These are phyloP conservation scores for Populus hybrid DNA, from an alignment of 441 rosid species.

Conservation along the genomic window DNA sequence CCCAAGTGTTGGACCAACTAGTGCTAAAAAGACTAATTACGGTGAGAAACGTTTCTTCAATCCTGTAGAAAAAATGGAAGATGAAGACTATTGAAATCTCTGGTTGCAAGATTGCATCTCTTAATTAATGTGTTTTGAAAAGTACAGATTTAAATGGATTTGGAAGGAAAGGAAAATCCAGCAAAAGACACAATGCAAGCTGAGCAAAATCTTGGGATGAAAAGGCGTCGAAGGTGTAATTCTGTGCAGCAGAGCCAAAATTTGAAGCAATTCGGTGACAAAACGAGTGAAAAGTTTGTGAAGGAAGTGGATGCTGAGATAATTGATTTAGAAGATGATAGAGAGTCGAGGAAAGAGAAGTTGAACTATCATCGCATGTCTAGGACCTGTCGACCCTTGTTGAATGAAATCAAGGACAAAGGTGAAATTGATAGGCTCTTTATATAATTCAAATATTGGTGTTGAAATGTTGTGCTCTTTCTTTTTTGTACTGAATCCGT, in stretches of 20 bases:
- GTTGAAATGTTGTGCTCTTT: not conserved
- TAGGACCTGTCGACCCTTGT: not conserved
- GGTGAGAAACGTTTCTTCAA: not conserved
- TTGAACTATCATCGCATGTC: not conserved
- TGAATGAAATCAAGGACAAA: not conserved
- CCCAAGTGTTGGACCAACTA: not conserved
- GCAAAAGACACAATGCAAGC: not conserved
- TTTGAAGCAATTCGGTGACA: not conserved
- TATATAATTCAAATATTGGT: not conserved
- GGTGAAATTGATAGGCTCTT: conserved; percentile 3
- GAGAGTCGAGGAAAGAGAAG: not conserved
- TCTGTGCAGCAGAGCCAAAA: not conserved
- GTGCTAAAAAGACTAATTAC: not conserved
- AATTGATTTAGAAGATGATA: not conserved
- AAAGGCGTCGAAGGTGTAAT: not conserved
- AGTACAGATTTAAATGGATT: not conserved
- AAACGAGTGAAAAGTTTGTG: not conserved
- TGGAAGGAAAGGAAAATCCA: not conserved
- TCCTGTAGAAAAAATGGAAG: conserved; percentile 2
- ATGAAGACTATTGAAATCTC: not conserved
- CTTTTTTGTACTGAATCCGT: not conserved
- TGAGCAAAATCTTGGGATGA: not conserved
- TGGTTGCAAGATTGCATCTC: not conserved
- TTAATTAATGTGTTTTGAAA: not conserved
- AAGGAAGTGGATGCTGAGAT: not conserved